Base-by-base conservation (phyloP, 2,329 filamentous ascomycete genomes). In the Beauveria bassiana region DNA sequence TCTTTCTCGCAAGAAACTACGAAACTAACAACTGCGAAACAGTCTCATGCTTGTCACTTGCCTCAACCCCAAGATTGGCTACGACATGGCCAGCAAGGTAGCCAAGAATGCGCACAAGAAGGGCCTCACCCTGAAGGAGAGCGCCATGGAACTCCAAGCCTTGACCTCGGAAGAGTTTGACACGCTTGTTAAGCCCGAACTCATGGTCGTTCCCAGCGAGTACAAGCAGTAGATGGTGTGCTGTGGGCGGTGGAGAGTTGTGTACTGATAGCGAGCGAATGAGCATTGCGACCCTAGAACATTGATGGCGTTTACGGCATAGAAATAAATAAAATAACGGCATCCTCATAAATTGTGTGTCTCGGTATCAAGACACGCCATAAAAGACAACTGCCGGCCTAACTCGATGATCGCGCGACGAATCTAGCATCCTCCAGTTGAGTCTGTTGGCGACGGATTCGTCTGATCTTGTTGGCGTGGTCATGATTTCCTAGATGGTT, bases 61-160 rank as follows among this genome's bases (percentile, higher is more conserved):
- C 82, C 83, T 98, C 65, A 97, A 97, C 83, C 92, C 93, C 68
- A 91, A 96, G 77, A 97, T 98, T 73, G 93, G 93, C 64, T 96
- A 97, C 77, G 93, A 97, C 74, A 96, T 96, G 90, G 93, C 93
- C 58, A 92, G 88, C 77, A 96, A 96, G 82, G 93, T 96, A 26
- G 93, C 93, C 71, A 97, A 97, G 87, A 96, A 99, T 73, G 95
- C 95, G 18, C 95, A 99, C 81, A 97, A 97, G 86, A 98, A 98
- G 86, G 92, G 92, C 40, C 78, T 93, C 57, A 97, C 92, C 26
- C 84, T 99, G 63, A 97, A 97, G 83, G 80, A 96, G 79, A 93
- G 89, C 71, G 93, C 95, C 22, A 86, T 98, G 82, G 91, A 98
- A 81, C 84, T 99, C 67, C 85, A 96, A 68, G 93, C 92, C 51